These are phyloP conservation scores for Elaeis oleifera DNA, from an alignment of 202 grass and related monocot species.

Conservation along the genomic window DNA sequence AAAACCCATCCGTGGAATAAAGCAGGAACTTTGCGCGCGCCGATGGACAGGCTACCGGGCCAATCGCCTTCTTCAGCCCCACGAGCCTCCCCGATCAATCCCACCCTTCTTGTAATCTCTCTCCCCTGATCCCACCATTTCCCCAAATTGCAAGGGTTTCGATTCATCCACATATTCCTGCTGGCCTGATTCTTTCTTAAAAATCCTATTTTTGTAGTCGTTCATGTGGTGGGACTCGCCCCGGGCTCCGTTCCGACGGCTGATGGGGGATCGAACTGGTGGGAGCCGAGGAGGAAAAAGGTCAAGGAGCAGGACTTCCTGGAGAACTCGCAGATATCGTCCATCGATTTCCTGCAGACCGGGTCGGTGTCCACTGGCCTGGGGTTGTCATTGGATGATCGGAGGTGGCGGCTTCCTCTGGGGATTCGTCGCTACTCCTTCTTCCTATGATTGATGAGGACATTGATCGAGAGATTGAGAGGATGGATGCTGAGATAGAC, in stretches of 20 bases:
- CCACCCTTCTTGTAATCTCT: slow-evolving; percentile 54
- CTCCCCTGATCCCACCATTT: slow-evolving; percentile 13
- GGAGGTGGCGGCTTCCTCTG: slow-evolving; percentile 54
- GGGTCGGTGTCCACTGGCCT: slow-evolving; percentile 90
- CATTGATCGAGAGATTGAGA: slow-evolving; percentile 74
- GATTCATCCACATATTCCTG: background rate
- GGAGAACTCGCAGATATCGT: slow-evolving; percentile 98
- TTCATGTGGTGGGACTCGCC: slow-evolving; percentile 57
- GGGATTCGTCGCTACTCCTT: slow-evolving; percentile 64
- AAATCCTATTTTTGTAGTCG: slow-evolving; percentile 30
- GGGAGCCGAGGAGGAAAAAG: slow-evolving; percentile 59
- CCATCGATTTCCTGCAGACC: slow-evolving; percentile 90
- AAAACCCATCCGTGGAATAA: slow-evolving; percentile 9
- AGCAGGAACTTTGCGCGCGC: slow-evolving; percentile 58
- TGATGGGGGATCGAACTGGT: slow-evolving; percentile 32
- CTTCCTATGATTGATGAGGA: slow-evolving; percentile 58
- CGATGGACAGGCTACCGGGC: slow-evolving; percentile 76
- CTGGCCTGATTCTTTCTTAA: background rate
- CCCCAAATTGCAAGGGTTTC: slow-evolving; percentile 18
- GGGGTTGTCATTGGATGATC: slow-evolving; percentile 78
- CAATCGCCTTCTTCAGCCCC: slow-evolving; percentile 60
- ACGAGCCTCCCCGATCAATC: slow-evolving; percentile 61
- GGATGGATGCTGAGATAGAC: slow-evolving; percentile 93
- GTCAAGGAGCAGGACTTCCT: slow-evolving; percentile 88
- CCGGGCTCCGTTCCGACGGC: slow-evolving; percentile 23